These are phyloP conservation scores for Oryza coarctata DNA, from an alignment of 176 grass and related monocot species.

Conservation along the genomic window DNA sequence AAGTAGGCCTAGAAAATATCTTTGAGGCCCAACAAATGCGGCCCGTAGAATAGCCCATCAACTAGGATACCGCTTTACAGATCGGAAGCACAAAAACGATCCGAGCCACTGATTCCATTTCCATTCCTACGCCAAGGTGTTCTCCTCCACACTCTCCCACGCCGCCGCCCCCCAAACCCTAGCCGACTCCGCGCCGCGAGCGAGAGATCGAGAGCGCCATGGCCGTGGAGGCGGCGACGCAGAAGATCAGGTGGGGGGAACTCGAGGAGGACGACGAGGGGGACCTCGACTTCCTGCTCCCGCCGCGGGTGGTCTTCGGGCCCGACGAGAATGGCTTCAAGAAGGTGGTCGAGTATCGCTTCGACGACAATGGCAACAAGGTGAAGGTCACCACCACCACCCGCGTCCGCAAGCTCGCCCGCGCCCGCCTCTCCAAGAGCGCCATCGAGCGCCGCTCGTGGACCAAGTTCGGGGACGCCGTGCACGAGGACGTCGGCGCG, in stretches of 20 bases:
- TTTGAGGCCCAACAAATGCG: not conserved
- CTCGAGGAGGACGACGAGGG: conserved; percentile 70
- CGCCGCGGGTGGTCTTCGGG: conserved; percentile 59
- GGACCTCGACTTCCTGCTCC: conserved; percentile 84
- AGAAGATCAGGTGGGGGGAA: conserved; percentile 70
- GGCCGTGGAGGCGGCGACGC: conserved; percentile 44
- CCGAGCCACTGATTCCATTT: not conserved
- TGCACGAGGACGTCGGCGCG: conserved; percentile 59
- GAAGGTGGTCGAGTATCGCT: conserved; percentile 70
- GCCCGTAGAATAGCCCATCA: not conserved
- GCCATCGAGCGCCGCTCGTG: conserved; percentile 75
- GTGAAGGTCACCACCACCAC: conserved; percentile 80
- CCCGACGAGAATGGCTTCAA: conserved; percentile 79
- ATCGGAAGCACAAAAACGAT: not conserved
- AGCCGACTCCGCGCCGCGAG: not conserved
- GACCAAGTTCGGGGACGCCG: conserved; percentile 79
- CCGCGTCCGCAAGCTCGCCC: conserved; percentile 67
- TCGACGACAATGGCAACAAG: conserved; percentile 82
- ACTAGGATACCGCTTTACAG: not conserved
- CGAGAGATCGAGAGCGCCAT: not conserved
- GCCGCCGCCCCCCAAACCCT: not conserved
- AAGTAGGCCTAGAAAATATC: not conserved
- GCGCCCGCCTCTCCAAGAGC: conserved; percentile 64
- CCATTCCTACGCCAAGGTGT: not conserved
- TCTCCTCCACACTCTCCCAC: too few species aligned